Evolutionary conservation across 2,329 filamentous ascomycete genomes (phyloP).

Genomic region (Salinomyces thailandicus): DNA sequence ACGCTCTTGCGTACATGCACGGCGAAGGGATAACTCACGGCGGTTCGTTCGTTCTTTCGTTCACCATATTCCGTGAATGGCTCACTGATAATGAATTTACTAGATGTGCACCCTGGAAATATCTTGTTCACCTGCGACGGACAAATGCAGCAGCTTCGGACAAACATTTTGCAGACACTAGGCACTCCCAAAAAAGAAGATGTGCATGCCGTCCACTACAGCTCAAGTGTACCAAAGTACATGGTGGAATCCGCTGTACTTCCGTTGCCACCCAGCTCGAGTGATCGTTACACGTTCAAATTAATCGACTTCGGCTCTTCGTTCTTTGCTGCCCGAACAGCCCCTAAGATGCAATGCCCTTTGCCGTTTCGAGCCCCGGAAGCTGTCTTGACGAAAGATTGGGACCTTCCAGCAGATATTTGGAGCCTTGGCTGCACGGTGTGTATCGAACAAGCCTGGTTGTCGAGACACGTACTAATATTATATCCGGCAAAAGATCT

Average conservation of each 20-base stretch:
- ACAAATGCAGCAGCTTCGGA: neutral
- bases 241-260: neutral
- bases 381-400: neutral
- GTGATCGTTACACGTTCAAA: neutral
- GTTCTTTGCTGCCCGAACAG: neutral
- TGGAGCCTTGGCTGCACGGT: slow-evolving; percentile 1
- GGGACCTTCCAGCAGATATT: neutral
- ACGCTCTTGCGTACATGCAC: neutral
- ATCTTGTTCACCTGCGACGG: neutral
- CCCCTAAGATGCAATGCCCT: neutral
- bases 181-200: neutral
- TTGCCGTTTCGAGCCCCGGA: neutral
- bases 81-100: neutral
- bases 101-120: neutral
- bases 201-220: neutral
- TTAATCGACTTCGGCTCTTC: slow-evolving; percentile 1
- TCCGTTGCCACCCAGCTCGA: neutral
- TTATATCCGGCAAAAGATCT: too few species aligned
- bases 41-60: neutral
- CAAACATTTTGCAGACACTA: neutral
- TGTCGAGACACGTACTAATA: too few species aligned
- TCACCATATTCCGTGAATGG: too few species aligned
- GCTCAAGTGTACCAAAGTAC: neutral
- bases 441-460: too few species aligned
- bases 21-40: neutral